Conservation (phyloP, 148 eudicot genomes). For the Pouteria glomerata region DNA sequence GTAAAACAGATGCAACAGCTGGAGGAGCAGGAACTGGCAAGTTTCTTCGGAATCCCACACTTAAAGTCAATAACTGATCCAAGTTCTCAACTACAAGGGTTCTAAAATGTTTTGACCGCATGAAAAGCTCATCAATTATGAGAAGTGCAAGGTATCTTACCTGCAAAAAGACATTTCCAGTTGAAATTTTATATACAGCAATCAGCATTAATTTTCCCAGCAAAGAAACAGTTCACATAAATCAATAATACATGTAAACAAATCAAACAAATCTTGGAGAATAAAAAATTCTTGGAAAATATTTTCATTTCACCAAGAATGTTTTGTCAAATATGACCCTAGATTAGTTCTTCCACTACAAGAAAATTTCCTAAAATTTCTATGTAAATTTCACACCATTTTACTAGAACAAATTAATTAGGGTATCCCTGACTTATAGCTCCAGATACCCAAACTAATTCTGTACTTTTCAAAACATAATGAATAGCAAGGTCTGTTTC, state of each 20-base stretch:
- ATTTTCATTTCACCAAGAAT: not conserved
- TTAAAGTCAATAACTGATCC: constrained; percentile 72
- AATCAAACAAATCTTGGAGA: not conserved
- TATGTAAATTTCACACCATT: not conserved
- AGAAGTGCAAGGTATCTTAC: constrained; percentile 76
- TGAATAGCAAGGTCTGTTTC: not conserved
- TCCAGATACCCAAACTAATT: not conserved
- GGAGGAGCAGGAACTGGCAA: constrained; percentile 81
- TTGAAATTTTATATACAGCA: not conserved
- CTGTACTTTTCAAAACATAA: too few species aligned
- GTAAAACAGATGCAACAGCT: constrained; percentile 63
- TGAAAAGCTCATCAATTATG: constrained; percentile 84
- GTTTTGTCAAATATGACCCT: not conserved
- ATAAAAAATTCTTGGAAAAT: not conserved
- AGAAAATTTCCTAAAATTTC: not conserved
- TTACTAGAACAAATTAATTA: not conserved
- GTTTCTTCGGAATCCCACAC: constrained; percentile 76
- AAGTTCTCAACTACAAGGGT: constrained; percentile 62
- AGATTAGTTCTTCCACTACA: not conserved
- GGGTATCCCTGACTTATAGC: too few species aligned
- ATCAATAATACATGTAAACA: not conserved
- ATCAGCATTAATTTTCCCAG: not conserved
- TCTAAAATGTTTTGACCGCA: constrained; percentile 92
- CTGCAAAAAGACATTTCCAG: constrained; percentile 32
- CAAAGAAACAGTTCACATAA: not conserved